Conservation (phyloP, 768 basidiomycete species). For the Auricularia heimuer region DNA sequence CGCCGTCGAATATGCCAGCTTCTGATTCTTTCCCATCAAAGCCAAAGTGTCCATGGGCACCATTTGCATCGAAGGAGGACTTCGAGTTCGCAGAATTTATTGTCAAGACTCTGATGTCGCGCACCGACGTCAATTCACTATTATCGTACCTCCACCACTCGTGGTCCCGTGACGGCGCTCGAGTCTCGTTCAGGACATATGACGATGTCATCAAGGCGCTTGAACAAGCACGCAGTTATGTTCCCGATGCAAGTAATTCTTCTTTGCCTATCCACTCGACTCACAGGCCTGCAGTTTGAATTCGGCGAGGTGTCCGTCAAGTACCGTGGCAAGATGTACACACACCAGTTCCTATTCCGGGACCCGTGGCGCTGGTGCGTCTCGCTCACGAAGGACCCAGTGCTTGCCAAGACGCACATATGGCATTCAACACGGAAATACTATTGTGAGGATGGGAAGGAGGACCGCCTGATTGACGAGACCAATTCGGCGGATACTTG, state of each 20-base stretch:
- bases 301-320: constrained; percentile 8
- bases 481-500: constrained; percentile 22
- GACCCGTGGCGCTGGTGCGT: constrained; percentile 24
- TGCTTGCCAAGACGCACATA: constrained; percentile 10
- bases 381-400: constrained; percentile 14
- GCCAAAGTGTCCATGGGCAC: background rate
- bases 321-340: constrained; percentile 10
- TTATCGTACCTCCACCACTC: background rate
- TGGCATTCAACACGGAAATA: constrained; percentile 19
- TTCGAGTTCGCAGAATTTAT: constrained; percentile 2
- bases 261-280: background rate
- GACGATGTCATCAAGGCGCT: background rate
- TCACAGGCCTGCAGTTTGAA: constrained; percentile 13
- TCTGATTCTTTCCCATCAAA: no score
- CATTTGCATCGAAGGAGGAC: background rate
- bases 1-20: no score
- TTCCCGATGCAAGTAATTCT: background rate
- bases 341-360: constrained; percentile 19
- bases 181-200: background rate
- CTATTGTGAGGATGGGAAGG: constrained; percentile 11
- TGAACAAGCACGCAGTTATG: background rate
- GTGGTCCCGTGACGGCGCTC: background rate
- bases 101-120: background rate
- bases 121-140: background rate
- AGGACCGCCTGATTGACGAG: constrained; percentile 19